Evolutionary conservation across 345 rosid genomes (phyloP), one percentile per base, ranked within the genome.

Genomic region (Populus euphratica): DNA sequence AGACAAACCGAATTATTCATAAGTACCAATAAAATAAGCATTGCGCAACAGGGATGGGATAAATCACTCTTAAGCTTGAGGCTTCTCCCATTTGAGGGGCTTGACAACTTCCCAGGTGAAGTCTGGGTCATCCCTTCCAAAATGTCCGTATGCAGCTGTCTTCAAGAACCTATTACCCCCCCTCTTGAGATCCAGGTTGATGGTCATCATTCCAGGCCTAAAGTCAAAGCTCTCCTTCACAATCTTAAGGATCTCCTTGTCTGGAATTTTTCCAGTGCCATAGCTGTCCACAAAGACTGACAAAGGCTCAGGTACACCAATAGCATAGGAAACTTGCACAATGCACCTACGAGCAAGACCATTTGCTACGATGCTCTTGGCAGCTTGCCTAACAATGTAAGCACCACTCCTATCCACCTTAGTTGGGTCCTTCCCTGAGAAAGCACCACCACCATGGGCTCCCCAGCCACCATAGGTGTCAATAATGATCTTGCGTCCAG

Each of bases 91-190:
- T 67, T 81, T 82, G 68, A 82, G 85, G 70, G 85, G 86, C 86
- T 87, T 87, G 61, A 87, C 90, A 73, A 80, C 82, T 81, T 87
- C 90, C 88, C 88, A 87, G 75, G 88, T 87, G 86, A 87, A 87
- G 79, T 87, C 90, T 2, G 89, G 83, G 73, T 87, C 86, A 25
- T 87, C 89, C 78, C 89, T 83, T 78, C 89, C 89, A 17, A 87
- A 87, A 78, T 87, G 89, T 31, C 89, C 89, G 13, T 87, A 87
- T 4, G 89, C 89, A 31, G 87, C 89, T 6, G 87, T 87, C 84
- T 87, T 87, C 77, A 85, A 78, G 83, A 80, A 87, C 87, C 89
- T 85, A 47, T 85, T 85, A 81, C 88, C 88, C 7, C 90, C 90
- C 65, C 90, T 83, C 85, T 81, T 85, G 76, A 87, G 79, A 73